These are phyloP conservation scores for Eucalyptus decipiens DNA, from an alignment of 345 rosid genomes.

Conservation along the genomic window DNA sequence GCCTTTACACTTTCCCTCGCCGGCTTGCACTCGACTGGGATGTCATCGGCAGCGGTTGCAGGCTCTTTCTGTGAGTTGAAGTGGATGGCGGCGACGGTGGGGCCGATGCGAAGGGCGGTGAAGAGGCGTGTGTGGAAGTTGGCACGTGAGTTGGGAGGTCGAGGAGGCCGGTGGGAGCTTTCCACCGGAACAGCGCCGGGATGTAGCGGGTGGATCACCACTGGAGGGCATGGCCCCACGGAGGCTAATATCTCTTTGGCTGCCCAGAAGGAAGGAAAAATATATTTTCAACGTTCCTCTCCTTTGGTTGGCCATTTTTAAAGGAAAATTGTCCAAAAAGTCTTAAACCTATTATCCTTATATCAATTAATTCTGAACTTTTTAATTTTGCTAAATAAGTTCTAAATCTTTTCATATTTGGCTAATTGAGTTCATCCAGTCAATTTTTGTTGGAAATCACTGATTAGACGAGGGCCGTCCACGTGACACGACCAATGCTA, in stretches of 20 bases:
- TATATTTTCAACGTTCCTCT: background rate
- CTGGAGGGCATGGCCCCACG: background rate
- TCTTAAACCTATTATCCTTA: background rate
- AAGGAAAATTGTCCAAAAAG: background rate
- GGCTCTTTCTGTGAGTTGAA: background rate
- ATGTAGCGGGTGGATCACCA: background rate
- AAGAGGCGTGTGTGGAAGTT: background rate
- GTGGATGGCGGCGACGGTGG: background rate
- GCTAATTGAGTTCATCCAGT: rapidly evolving
- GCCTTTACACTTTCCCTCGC: background rate
- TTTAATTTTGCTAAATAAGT: background rate
- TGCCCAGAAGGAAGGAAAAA: background rate
- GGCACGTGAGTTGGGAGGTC: background rate
- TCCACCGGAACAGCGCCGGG: background rate
- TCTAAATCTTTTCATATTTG: background rate
- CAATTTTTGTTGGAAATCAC: rapidly evolving
- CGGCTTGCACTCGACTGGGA: background rate
- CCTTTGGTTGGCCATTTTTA: background rate
- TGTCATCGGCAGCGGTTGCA: background rate
- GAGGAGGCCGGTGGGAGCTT: background rate
- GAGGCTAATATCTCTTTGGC: background rate
- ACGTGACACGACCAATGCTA: rapidly evolving
- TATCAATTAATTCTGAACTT: background rate
- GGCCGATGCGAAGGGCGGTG: background rate
- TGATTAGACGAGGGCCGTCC: rapidly evolving